Evolutionary conservation across 2,329 filamentous ascomycete species (phyloP).

Genomic region (Teratosphaeria viscida): DNA sequence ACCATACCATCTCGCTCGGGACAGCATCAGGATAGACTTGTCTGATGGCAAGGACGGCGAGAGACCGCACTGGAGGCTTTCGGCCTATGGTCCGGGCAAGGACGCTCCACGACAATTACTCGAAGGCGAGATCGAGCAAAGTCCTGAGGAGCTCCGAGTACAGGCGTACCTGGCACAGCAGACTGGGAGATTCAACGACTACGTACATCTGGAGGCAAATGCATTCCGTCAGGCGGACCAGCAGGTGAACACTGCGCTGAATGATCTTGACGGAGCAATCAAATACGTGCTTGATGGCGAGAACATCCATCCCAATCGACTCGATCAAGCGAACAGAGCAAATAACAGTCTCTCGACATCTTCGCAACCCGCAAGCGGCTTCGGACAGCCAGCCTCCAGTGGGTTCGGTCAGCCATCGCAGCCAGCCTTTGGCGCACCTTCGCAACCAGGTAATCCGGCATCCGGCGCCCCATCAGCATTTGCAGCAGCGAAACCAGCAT

Average conservation of each 20-base stretch:
- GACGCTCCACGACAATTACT: slow-evolving; percentile 75
- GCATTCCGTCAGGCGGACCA: slow-evolving; percentile 12
- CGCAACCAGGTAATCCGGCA: not conserved
- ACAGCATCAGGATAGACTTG: slow-evolving; percentile 40
- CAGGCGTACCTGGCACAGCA: slow-evolving; percentile 56
- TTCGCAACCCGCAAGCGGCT: not conserved
- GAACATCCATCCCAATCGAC: slow-evolving; percentile 64
- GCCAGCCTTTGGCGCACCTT: not conserved
- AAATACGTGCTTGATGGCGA: slow-evolving; percentile 56
- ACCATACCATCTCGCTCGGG: slow-evolving; percentile 44
- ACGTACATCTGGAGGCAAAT: slow-evolving; percentile 20
- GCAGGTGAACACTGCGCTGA: slow-evolving; percentile 54
- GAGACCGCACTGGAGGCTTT: slow-evolving; percentile 74
- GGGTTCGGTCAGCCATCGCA: slow-evolving; percentile 11
- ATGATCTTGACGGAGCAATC: slow-evolving; percentile 60
- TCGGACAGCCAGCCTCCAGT: slow-evolving; percentile 7
- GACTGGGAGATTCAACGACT: slow-evolving; percentile 29
- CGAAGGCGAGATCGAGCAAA: slow-evolving; percentile 73
- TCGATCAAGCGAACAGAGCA: slow-evolving; percentile 8
- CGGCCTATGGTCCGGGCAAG: slow-evolving; percentile 68
- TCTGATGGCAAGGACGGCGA: slow-evolving; percentile 54
- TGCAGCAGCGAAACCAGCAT: slow-evolving; percentile 4
- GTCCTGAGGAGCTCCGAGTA: slow-evolving; percentile 75
- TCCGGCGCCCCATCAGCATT: slow-evolving; percentile 2
- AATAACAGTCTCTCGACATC: not conserved